phyloP scores from a whole-genome alignment of 306 rosid species.

The Aeschynomene evenia region DNA sequence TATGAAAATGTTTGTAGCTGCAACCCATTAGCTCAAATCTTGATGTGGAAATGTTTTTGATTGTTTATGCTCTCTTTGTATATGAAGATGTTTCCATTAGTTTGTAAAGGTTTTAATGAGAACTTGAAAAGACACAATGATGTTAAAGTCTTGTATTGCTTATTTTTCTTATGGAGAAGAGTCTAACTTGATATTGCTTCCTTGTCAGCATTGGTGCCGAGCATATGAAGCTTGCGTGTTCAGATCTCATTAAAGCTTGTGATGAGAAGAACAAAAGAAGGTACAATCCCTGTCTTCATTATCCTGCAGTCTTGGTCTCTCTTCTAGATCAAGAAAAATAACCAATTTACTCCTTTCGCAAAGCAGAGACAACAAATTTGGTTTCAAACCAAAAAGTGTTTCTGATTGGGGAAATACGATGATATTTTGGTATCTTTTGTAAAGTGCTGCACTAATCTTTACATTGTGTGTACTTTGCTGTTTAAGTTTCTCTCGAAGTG shows the following conservation, averaged over 20 bases:
- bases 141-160: background rate
- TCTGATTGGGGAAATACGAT: background rate
- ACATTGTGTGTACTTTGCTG: slow-evolving; percentile 3
- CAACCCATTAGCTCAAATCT: background rate
- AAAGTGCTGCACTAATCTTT: slow-evolving; percentile 1
- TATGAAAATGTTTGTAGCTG: background rate
- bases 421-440: background rate
- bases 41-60: background rate
- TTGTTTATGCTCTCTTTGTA: background rate
- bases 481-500: slow-evolving; percentile 40
- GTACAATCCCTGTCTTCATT: slow-evolving; percentile 30
- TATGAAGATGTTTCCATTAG: background rate
- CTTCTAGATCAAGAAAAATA: background rate
- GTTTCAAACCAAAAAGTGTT: no score
- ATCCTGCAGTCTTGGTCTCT: background rate
- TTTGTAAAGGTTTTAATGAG: background rate
- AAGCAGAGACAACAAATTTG: no score
- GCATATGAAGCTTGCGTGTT: slow-evolving; percentile 47
- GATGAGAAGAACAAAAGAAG: slow-evolving; percentile 31
- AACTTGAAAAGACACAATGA: slow-evolving; percentile 6
- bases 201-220: slow-evolving; percentile 60
- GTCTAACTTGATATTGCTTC: background rate
- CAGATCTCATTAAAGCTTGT: slow-evolving; percentile 48
- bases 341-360: no score
- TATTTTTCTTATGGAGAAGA: background rate